phyloP scores from a whole-genome alignment of 2,329 filamentous ascomycete species.

The Drechslerella coelobrocha region DNA sequence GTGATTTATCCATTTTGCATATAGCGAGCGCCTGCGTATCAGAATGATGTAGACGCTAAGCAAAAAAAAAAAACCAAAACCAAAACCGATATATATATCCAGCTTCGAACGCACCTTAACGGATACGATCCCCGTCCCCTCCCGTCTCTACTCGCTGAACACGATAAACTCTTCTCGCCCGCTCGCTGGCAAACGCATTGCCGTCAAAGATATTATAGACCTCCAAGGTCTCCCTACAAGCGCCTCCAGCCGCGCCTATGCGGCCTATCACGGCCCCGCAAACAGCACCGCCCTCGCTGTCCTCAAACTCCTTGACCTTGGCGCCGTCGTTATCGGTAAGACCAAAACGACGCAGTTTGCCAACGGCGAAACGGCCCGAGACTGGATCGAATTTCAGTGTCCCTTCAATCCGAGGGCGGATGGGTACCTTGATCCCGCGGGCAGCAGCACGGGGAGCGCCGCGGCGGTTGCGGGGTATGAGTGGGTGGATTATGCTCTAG shows the following conservation, averaged over 20 bases:
- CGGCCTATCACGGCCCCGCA: constrained; percentile 62
- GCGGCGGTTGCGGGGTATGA: constrained; percentile 55
- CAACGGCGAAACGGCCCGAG: constrained; percentile 54
- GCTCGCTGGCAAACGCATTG: constrained; percentile 67
- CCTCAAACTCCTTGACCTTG: constrained; percentile 66
- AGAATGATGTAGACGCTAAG: neutral
- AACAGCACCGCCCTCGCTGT: constrained; percentile 63
- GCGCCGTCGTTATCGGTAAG: constrained; percentile 66
- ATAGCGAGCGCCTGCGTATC: too few relatives aligned
- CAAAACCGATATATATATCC: neutral
- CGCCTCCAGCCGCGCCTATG: constrained; percentile 68
- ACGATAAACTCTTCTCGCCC: constrained; percentile 60
- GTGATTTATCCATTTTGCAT: too few relatives aligned
- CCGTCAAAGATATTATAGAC: constrained; percentile 70
- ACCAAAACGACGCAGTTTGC: constrained; percentile 64
- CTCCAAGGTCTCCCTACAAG: constrained; percentile 66
- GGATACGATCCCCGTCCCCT: constrained; percentile 62
- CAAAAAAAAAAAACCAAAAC: too few relatives aligned
- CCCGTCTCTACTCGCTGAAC: constrained; percentile 67
- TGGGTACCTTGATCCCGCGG: constrained; percentile 54
- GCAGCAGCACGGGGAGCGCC: constrained; percentile 55
- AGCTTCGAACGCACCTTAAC: constrained; percentile 25
- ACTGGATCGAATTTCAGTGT: constrained; percentile 55
- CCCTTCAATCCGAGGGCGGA: constrained; percentile 57
- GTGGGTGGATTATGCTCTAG: constrained; percentile 54